These are phyloP conservation scores for Aspergillus sp. DNA, from an alignment of 2,329 filamentous ascomycete species.

Conservation along the genomic window DNA sequence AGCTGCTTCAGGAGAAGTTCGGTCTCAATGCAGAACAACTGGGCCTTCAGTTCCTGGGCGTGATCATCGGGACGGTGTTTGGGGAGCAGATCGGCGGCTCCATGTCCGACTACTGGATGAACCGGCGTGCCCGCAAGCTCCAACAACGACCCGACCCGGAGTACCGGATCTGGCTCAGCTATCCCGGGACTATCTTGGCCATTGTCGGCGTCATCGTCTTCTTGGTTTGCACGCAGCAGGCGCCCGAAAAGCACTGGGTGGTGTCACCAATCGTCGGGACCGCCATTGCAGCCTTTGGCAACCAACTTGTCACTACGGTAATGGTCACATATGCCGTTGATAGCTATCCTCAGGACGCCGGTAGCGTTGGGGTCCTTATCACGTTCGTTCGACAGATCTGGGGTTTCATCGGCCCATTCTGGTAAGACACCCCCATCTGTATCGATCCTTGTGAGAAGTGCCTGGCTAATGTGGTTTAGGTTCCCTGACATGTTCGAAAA, in stretches of 20 bases:
- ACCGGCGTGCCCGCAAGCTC: constrained; percentile 22
- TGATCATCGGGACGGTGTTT: constrained; percentile 59
- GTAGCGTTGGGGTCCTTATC: constrained; percentile 60
- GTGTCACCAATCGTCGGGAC: constrained; percentile 59
- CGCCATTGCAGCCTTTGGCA: constrained; percentile 54
- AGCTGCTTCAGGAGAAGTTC: constrained; percentile 57
- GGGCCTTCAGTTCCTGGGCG: constrained; percentile 58
- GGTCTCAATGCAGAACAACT: constrained; percentile 58
- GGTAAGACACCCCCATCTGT: constrained; percentile 20
- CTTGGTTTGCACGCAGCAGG: constrained; percentile 52
- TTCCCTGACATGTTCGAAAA: constrained; percentile 36
- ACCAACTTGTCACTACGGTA: constrained; percentile 63
- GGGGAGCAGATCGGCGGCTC: constrained; percentile 61
- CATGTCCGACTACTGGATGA: constrained; percentile 59
- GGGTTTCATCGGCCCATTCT: constrained; percentile 40
- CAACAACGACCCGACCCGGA: constrained; percentile 50
- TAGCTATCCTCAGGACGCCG: constrained; percentile 54
- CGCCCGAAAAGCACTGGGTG: constrained; percentile 51
- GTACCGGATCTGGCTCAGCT: constrained; percentile 58
- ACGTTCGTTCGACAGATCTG: constrained; percentile 52
- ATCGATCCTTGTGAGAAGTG: not conserved
- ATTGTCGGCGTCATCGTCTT: constrained; percentile 60
- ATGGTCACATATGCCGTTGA: constrained; percentile 61
- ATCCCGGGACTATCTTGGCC: constrained; percentile 51
- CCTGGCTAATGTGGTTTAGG: constrained; percentile 22